phyloP scores from a whole-genome alignment of 495 filamentous ascomycete genomes.

The Penicillium riverlandense region DNA sequence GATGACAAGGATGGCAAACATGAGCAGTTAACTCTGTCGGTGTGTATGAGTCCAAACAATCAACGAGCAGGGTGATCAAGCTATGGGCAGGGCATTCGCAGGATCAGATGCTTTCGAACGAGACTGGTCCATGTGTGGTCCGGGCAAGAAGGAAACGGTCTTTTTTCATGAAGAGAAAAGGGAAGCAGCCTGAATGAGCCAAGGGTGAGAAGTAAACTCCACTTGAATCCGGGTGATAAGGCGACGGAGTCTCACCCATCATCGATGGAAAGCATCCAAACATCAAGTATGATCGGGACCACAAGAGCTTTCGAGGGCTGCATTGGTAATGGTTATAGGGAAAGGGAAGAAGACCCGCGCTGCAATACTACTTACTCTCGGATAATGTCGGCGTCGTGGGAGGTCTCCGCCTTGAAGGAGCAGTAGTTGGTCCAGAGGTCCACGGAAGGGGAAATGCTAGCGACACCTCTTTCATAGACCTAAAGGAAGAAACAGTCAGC shows the following conservation, averaged over 20 bases:
- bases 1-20: slow-evolving; percentile 38
- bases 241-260: slow-evolving; percentile 49
- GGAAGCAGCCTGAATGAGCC: slow-evolving; percentile 46
- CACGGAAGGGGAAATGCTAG: slow-evolving; percentile 86
- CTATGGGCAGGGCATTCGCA: slow-evolving; percentile 22
- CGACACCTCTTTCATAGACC: slow-evolving; percentile 94
- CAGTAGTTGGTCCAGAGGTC: slow-evolving; percentile 98
- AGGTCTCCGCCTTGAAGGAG: slow-evolving; percentile 93
- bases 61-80: slow-evolving; percentile 27
- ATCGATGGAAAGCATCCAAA: slow-evolving; percentile 30
- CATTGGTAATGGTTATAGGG: slow-evolving; percentile 31
- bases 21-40: slow-evolving; percentile 44
- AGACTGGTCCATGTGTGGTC: slow-evolving; percentile 19
- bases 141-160: slow-evolving; percentile 20
- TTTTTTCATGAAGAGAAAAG: slow-evolving; percentile 25
- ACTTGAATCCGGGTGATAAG: slow-evolving; percentile 33
- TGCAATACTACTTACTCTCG: slow-evolving; percentile 73
- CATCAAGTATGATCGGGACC: slow-evolving; percentile 22
- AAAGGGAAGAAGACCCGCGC: slow-evolving; percentile 15
- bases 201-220: slow-evolving; percentile 51
- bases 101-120: slow-evolving; percentile 26
- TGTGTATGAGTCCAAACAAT: slow-evolving; percentile 34
- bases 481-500: slow-evolving; percentile 22
- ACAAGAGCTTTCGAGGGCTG: slow-evolving; percentile 30
- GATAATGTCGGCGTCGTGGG: slow-evolving; percentile 87